Conservation (phyloP, 1,139 yeast species). For the Candida tetrigidarum region DNA sequence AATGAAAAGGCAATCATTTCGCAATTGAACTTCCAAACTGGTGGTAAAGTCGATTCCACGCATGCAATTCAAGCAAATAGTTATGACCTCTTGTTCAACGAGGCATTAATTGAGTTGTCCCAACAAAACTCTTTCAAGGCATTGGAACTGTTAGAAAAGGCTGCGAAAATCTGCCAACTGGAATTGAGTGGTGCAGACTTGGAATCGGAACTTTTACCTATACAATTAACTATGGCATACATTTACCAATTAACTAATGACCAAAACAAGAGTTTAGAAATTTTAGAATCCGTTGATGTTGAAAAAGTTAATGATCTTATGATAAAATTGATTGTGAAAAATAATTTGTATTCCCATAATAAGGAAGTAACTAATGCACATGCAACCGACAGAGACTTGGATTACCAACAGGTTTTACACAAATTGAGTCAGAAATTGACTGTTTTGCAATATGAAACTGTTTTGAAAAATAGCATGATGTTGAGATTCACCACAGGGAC, state of each 20-base stretch:
- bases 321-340: conserved; percentile 36
- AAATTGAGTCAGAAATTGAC: conserved; percentile 45
- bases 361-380: conserved; percentile 32
- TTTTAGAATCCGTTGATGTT: conserved; percentile 31
- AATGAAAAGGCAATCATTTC: conserved; percentile 74
- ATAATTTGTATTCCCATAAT: conserved; percentile 35
- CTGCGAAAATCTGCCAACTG: conserved; percentile 48
- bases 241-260: conserved; percentile 56
- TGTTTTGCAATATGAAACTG: conserved; percentile 40
- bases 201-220: conserved; percentile 59
- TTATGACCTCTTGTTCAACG: conserved; percentile 62
- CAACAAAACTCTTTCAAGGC: conserved; percentile 48
- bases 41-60: conserved; percentile 10
- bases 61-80: conserved; percentile 16
- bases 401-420: conserved; percentile 42
- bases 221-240: conserved; percentile 71
- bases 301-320: conserved; percentile 33
- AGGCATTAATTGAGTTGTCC: conserved; percentile 59
- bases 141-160: conserved; percentile 50
- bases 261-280: conserved; percentile 40
- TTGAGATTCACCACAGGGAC: conserved; percentile 46
- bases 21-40: conserved; percentile 38
- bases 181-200: conserved; percentile 41
- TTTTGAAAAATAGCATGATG: conserved; percentile 49
- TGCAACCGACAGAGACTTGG: conserved; percentile 47